Base-by-base conservation (phyloP, 306 rosid genomes). In the Inga oerstediana region DNA sequence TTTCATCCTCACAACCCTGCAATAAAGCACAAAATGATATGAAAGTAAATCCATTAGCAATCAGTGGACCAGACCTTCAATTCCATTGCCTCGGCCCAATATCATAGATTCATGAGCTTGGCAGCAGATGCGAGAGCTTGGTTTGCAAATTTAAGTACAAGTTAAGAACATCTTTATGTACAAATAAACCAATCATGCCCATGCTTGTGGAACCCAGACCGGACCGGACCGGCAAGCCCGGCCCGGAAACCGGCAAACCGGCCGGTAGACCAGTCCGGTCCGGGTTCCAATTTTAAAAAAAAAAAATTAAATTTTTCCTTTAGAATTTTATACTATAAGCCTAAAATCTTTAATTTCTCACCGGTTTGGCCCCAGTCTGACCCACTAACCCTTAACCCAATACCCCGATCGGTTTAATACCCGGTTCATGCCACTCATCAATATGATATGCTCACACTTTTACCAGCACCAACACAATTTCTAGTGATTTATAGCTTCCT, bases 1-100 rank as follows among this genome's bases (percentile, higher is more conserved):
- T 83, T 83, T 92, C 93, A 83, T 89, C 86, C 52, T 85, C 92
- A 49, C 79, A 80, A 71, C 88, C 91, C 97, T 93, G 92, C 90
- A 87, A 73, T 24, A 79, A 79, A 76, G 75, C 75, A 74, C 78
- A 85, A 67, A 81, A 67, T 17, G 46, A 24, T 51, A 51, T 48
- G 22, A 70, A 51, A 72, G 59, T 52, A 65, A 85, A 83, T 82
- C 62, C 74, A 88, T 45, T 80, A 79, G 79, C 82, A 27, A 19
- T 62, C 30, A 68, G 68, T 48, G 75, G 78, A 81, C 82, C 4
- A 34, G 67, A 76, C 43, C 74, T 75, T 76, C 83, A 66, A 87
- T 67, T 75, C 71, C 75, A 87, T 19, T 39, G 8, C 44, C 69
- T 73, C 72, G 27, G 71, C 79, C 79, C 80, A 77, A 77, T 74